Evolutionary conservation across 2,329 filamentous ascomycete species (phyloP), one percentile per base, ranked within the genome.

Genomic region (Diaporthe ilicicola): DNA sequence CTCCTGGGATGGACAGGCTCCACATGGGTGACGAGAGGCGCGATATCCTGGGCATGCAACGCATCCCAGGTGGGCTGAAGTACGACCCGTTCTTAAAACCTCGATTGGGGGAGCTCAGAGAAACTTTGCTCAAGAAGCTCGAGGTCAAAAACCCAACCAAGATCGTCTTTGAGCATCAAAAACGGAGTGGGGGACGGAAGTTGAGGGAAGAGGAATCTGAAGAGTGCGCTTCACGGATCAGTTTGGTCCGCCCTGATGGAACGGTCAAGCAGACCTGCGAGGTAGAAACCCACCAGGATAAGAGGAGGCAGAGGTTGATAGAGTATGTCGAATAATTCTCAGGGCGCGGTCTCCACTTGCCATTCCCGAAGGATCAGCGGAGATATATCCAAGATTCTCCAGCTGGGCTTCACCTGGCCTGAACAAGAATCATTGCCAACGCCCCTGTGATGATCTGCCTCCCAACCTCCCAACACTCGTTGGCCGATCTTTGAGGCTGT

Each of bases 11-110:
- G 53, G 75, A 74, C 46, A 72, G 74, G 22, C 46, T 85, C 12
- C 84, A 81, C 78, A 65, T 86, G 46, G 84, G 84, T 19, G 81
- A 83, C 70, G 80, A 83, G 69, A 78, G 84, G 24, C 78, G 80
- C 67, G 83, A 85, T 54, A 82, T 86, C 6, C 74, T 86, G 3
- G 82, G 84, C 1, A 76, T 80, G 6, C 77, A 75, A 19, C 79
- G 81, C 24, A 77, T 86, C 74, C 84, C 84, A 13, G 82, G 80
- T 1, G 77, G 79, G 44, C 76, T 76, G 73, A 72, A 75, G 10
- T 76, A 74, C 67, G 69, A 72, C 53, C 74, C 71, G 8, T 68
- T 75, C 34, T 24, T 62, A 13, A 62, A 62, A 37, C 59, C 42
- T 17, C 27, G 15, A 5, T 48, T 62, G 27, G 59, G 29, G 27